Evolutionary conservation across 257 asterid genomes (phyloP).

Genomic region (Jacaranda mimosifolia): DNA sequence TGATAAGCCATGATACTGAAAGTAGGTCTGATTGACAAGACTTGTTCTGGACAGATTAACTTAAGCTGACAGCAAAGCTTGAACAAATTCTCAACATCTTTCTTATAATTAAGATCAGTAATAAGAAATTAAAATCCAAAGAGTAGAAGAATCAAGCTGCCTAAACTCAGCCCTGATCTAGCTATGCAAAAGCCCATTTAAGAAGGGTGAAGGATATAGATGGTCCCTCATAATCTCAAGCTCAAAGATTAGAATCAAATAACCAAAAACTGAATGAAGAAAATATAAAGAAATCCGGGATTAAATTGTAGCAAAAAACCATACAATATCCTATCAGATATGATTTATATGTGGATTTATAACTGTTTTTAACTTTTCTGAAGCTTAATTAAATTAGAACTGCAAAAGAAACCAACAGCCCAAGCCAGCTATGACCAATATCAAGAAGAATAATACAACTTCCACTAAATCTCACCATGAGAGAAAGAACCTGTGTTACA

Average conservation of each 20-base stretch:
- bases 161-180: conserved; percentile 23
- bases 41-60: neutral
- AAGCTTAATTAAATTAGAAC: neutral
- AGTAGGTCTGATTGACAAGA: conserved; percentile 14
- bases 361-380: conserved; percentile 1
- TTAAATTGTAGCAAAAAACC: conserved; percentile 22
- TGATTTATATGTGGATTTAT: neutral
- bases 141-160: conserved; percentile 29
- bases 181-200: conserved; percentile 11
- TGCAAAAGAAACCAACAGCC: conserved; percentile 1
- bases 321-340: conserved; percentile 9
- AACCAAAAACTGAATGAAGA: conserved; percentile 8
- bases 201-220: conserved; percentile 14
- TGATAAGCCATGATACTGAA: conserved; percentile 10
- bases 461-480: neutral
- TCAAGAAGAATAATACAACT: conserved; percentile 8
- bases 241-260: conserved; percentile 25
- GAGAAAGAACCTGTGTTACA: conserved; percentile 11
- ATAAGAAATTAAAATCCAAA: conserved; percentile 23
- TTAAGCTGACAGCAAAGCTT: conserved; percentile 4
- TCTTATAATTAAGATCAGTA: neutral
- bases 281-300: neutral
- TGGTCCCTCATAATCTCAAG: conserved; percentile 13
- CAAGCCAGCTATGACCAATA: neutral
- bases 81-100: neutral